Evolutionary conservation across 495 filamentous ascomycete species (phyloP).

Genomic region (Penicillium samsonianum): DNA sequence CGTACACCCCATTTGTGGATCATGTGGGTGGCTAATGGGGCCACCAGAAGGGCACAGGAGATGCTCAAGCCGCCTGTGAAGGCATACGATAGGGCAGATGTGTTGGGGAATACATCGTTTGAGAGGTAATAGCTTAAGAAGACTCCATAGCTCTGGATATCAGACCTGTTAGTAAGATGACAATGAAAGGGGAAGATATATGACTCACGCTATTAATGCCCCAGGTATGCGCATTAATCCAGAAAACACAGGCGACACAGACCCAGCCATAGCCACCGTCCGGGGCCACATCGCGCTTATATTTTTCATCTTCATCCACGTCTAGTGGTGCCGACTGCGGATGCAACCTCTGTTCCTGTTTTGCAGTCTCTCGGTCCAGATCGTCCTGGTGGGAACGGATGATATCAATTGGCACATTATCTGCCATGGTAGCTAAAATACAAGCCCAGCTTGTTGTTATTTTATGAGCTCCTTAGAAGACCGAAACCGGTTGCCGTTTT

Average conservation of each 20-base stretch:
- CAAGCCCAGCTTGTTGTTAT: neutral
- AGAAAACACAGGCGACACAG: slow-evolving; percentile 50
- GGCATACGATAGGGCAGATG: slow-evolving; percentile 62
- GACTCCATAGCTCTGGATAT: slow-evolving; percentile 58
- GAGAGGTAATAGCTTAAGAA: slow-evolving; percentile 72
- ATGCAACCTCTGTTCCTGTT: slow-evolving; percentile 11
- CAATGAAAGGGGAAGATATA: neutral
- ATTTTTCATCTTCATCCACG: slow-evolving; percentile 32
- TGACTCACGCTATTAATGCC: slow-evolving; percentile 53
- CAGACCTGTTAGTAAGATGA: slow-evolving; percentile 9
- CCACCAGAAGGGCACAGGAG: slow-evolving; percentile 62
- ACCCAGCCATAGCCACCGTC: slow-evolving; percentile 61
- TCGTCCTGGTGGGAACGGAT: slow-evolving; percentile 36
- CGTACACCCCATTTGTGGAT: slow-evolving; percentile 56
- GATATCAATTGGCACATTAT: slow-evolving; percentile 40
- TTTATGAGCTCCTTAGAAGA: neutral
- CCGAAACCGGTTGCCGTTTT: slow-evolving; percentile 18
- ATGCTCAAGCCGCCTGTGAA: slow-evolving; percentile 74
- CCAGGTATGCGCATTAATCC: slow-evolving; percentile 59
- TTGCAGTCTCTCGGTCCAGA: slow-evolving; percentile 14
- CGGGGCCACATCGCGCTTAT: slow-evolving; percentile 43
- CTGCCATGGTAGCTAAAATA: slow-evolving; percentile 30
- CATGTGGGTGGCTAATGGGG: slow-evolving; percentile 63
- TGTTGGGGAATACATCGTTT: slow-evolving; percentile 56
- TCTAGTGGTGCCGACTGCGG: slow-evolving; percentile 15